Evolutionary conservation across 345 rosid species (phyloP), one percentile per base, ranked within the genome.

Genomic region (Aquilaria yunnanensis): DNA sequence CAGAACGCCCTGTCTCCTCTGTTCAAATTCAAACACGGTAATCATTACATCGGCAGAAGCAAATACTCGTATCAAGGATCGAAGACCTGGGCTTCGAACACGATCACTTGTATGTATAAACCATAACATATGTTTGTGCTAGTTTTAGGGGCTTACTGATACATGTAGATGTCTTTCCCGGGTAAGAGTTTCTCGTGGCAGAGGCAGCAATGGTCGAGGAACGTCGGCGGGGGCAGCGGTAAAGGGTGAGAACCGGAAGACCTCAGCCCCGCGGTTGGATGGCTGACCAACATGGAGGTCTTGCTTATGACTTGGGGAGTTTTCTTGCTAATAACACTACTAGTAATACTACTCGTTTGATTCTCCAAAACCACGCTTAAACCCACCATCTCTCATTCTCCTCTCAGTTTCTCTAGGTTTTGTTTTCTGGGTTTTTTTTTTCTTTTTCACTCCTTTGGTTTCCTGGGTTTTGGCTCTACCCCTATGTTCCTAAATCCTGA

Each of bases 121-220:
- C 23, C 1, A 23, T 23, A 23, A 23, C 23, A 23, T 23, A 23
- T 23, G 23, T 23, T 23, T 23, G 23, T 23, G 23, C 23, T 23
- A 23, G 23, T 23, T 23, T 23, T 37, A 29, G 41, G 1, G 7
- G 50, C 83, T 80, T 82, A 92, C 97, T 84, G 89, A 79, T 92
- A 92, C 98, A 89, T 92, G 88, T 89, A 92, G 81, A 92, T 89
- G 75, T 92, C 98, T 30, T 80, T 87, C 3, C 77, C 89, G 1
- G 82, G 88, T 54, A 75, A 74, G 64, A 92, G 91, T 47, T 82
- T 85, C 65, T 70, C 74, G 32, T 74, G 71, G 73, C 98, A 92
- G 59, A 92, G 93, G 59, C 73, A 84, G 63, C 98, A 92, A 47
- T 75, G 80, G 49, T 92, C 74, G 9, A 89, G 85, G 66, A 89